Percentiles rank a stretch among this genome's conserved stretches.
Conservation (phyloP, 1,284 basidiomycete species). For the Cryptococcus sp. region DNA sequence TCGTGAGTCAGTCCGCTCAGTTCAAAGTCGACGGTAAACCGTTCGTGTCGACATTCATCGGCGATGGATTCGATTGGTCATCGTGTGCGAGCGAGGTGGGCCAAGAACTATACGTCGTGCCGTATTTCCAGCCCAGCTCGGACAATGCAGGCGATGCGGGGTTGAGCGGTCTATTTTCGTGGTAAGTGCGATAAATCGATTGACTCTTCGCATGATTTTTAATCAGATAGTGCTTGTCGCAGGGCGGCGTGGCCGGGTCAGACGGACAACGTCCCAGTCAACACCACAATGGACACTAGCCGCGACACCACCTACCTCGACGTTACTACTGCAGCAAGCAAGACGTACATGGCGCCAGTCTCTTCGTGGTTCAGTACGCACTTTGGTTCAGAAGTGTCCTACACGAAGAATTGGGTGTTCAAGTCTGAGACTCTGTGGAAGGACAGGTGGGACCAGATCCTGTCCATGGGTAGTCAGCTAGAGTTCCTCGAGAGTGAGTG, state of each 20-base stretch:
- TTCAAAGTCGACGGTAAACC: constrained; percentile 42
- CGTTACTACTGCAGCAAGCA: constrained; percentile 13
- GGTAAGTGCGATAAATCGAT: constrained; percentile 24
- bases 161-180: constrained; percentile 47
- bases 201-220: neutral
- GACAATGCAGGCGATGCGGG: constrained; percentile 29
- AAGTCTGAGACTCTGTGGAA: constrained; percentile 50
- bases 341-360: constrained; percentile 50
- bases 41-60: constrained; percentile 50
- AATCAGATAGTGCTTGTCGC: neutral
- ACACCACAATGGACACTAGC: constrained; percentile 26
- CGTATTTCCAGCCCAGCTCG: constrained; percentile 38
- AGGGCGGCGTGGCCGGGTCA: constrained; percentile 49
- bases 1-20: constrained; percentile 32
- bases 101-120: constrained; percentile 42
- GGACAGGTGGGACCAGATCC: constrained; percentile 50
- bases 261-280: constrained; percentile 37
- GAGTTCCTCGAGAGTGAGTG: constrained; percentile 45
- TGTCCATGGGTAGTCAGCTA: constrained; percentile 34
- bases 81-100: constrained; percentile 29
- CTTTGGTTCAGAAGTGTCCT: constrained; percentile 47
- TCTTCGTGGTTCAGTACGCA: constrained; percentile 54
- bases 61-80: constrained; percentile 48
- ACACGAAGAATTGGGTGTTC: constrained; percentile 53
- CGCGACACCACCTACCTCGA: constrained; percentile 37